Evolutionary conservation across 1,284 basidiomycete species (phyloP), one percentile per base, ranked within the genome.

Genomic region (Cryptococcus sp.): DNA sequence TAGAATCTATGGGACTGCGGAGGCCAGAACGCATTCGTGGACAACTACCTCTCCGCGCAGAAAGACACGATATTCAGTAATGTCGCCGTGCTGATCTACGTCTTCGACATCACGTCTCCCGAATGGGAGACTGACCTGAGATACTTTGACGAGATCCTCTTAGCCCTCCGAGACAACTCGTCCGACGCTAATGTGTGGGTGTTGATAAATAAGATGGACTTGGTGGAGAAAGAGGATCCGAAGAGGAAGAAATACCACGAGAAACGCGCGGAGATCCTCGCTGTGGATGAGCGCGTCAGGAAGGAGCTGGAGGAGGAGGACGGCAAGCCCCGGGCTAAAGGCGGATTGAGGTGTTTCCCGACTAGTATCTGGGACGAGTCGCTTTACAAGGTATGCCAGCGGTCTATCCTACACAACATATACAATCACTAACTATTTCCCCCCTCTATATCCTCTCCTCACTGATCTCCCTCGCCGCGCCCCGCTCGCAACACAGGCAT

Each of bases 331-430:
- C 48, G 35, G 52, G 50, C 47, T 1, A 61, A 58, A 45, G 70
- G 70, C 46, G 60, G 67, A 25, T 64, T 70, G 50, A 62, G 70
- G 43, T 74, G 73, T 62, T 94, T 94, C 70, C 91, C 90, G n/a
- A 99, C 95, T 22, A 94, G 90, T 69, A 99, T 99, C 65, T 97
- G 94, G 81, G 94, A 99, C 76, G 95, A 99, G 78, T 93, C 90
- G 63, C 80, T 99, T 48, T 99, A 99, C 82, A 91, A 90, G 83
- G 94, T 89, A 72, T 64, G 83, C 71, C 15, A 17, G n/a, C 22
- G 47, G 20, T 13, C 6, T 55, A 50, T 54, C 45, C 50, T 38
- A 4, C 35, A 15, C 45, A 38, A 53, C 16, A 55, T 59, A 47
- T 53, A 45, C 11, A 5, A 45, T 40, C 16, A 13, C 25, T 43